Conservation (phyloP, 139 green algal species). For the Zygnema circumcarinatum region DNA sequence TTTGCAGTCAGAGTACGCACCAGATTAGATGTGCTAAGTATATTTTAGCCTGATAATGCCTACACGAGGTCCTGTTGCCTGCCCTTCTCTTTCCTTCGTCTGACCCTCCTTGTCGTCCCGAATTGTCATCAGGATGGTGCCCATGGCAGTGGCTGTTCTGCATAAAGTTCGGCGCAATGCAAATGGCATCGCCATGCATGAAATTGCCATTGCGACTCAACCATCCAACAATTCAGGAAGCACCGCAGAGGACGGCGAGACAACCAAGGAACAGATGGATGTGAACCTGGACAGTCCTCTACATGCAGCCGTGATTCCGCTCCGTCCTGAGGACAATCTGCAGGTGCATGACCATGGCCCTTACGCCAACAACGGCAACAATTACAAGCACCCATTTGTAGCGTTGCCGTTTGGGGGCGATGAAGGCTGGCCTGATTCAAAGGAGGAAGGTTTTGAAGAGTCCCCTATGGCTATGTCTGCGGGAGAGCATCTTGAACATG, state of each 20-base stretch:
- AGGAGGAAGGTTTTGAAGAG: background rate
- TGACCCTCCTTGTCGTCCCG: too few species aligned
- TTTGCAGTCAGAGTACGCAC: too few species aligned
- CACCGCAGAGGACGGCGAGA: background rate
- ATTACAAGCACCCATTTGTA: background rate
- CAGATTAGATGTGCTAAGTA: too few species aligned
- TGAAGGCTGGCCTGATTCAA: background rate
- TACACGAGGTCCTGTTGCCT: too few species aligned
- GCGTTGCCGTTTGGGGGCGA: background rate
- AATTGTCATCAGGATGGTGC: slow-evolving; percentile 42
- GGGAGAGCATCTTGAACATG: background rate
- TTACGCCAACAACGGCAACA: background rate
- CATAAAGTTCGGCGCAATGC: slow-evolving; percentile 30
- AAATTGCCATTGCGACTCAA: background rate
- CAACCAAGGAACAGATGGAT: background rate
- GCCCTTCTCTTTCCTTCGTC: too few species aligned
- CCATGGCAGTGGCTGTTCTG: slow-evolving; percentile 40
- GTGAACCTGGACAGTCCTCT: background rate
- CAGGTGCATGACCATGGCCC: background rate
- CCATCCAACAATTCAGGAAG: background rate
- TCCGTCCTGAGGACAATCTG: background rate
- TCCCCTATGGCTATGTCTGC: background rate
- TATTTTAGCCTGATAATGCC: too few species aligned
- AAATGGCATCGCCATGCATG: background rate
- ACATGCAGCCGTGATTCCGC: background rate